These are phyloP conservation scores for Glonium stellatum DNA, from an alignment of 495 filamentous ascomycete genomes.

Conservation along the genomic window DNA sequence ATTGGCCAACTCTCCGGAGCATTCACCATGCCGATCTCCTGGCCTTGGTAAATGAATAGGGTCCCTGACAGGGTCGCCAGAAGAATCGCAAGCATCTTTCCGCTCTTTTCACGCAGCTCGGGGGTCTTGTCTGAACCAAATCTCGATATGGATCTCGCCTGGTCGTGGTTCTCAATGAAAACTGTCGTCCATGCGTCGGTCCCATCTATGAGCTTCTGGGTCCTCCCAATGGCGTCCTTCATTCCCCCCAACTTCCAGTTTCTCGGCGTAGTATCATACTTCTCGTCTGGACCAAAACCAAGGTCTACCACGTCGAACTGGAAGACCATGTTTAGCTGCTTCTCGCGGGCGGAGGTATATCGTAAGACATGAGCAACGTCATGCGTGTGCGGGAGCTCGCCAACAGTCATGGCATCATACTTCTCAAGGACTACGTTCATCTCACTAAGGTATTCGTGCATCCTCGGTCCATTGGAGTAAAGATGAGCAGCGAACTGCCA, in stretches of 20 bases:
- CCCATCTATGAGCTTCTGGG: slow-evolving; percentile 24
- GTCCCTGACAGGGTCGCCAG: slow-evolving; percentile 29
- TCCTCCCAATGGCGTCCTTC: slow-evolving; percentile 20
- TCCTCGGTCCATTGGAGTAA: slow-evolving; percentile 33
- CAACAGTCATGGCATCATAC: slow-evolving; percentile 29
- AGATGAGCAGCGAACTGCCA: slow-evolving; percentile 21
- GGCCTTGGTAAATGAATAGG: slow-evolving; percentile 36
- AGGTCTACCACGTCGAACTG: slow-evolving; percentile 34
- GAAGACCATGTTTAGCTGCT: slow-evolving; percentile 35
- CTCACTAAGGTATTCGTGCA: slow-evolving; percentile 34
- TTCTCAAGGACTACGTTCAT: slow-evolving; percentile 27
- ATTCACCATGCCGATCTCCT: slow-evolving; percentile 37
- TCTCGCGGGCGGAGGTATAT: slow-evolving; percentile 20
- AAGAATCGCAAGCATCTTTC: slow-evolving; percentile 31
- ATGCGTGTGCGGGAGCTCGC: slow-evolving; percentile 27
- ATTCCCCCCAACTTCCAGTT: slow-evolving; percentile 19
- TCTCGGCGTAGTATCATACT: slow-evolving; percentile 16
- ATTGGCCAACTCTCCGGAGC: slow-evolving; percentile 30
- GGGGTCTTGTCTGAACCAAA: slow-evolving; percentile 24
- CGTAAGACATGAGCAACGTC: slow-evolving; percentile 23
- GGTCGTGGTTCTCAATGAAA: slow-evolving; percentile 34
- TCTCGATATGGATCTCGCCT: slow-evolving; percentile 28
- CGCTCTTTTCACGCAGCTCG: slow-evolving; percentile 24
- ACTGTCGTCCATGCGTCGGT: slow-evolving; percentile 31
- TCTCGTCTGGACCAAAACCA: slow-evolving; percentile 16